Percentiles rank a stretch among this genome's conserved stretches.
phyloP scores from a whole-genome alignment of 768 basidiomycete genomes.

The Pleurotus platypus region DNA sequence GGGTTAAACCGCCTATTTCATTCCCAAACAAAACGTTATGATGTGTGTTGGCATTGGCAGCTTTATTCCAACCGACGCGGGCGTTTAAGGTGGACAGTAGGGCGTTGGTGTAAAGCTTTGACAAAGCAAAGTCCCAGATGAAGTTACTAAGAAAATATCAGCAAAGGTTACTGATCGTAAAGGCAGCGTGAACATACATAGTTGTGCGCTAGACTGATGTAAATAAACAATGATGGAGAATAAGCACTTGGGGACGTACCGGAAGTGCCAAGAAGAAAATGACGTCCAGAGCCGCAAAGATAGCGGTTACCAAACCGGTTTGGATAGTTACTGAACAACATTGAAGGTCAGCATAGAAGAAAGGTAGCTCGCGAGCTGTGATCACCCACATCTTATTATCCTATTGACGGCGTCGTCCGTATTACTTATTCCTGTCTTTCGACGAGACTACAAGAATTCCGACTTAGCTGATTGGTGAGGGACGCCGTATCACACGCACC shows the following conservation, averaged over 20 bases:
- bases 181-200: slow-evolving; percentile 5
- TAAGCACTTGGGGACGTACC: slow-evolving; percentile 1
- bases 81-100: slow-evolving; percentile 24
- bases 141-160: slow-evolving; percentile 18
- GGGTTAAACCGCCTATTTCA: background rate
- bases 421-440: slow-evolving; percentile 30
- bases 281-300: slow-evolving; percentile 30
- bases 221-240: background rate
- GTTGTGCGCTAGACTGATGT: background rate
- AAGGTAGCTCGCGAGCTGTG: too few species aligned
- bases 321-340: slow-evolving; percentile 31
- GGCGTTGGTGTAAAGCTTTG: slow-evolving; percentile 27
- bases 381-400: slow-evolving; percentile 26
- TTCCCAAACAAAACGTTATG: background rate
- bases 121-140: slow-evolving; percentile 24
- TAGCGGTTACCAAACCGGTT: slow-evolving; percentile 33
- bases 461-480: background rate
- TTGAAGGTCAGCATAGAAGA: background rate
- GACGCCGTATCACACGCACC: slow-evolving; percentile 18
- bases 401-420: slow-evolving; percentile 33
- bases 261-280: slow-evolving; percentile 14
- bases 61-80: slow-evolving; percentile 15
- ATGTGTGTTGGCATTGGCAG: background rate
- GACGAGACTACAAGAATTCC: slow-evolving; percentile 18
- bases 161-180: background rate